These are phyloP conservation scores for Leishmania turanica DNA, from an alignment of 208 protist species.

Conservation along the genomic window DNA sequence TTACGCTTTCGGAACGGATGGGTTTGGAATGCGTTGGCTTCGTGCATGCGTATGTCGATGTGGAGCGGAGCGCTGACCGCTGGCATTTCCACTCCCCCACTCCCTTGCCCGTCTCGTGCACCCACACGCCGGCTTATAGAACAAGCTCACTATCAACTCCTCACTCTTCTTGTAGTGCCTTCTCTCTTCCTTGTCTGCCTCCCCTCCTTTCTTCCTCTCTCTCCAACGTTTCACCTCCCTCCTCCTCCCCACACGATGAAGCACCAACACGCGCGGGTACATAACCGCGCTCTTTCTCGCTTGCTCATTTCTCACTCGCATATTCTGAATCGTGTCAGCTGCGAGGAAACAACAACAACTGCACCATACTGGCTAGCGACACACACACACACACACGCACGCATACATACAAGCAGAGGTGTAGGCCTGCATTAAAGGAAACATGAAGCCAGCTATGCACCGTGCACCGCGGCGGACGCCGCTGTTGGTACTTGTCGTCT, in stretches of 20 bases:
- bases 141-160: background rate
- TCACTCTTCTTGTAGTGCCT: background rate
- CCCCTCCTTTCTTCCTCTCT: too few relatives aligned
- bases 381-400: background rate
- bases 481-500: conserved; percentile 9
- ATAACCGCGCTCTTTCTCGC: background rate
- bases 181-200: background rate
- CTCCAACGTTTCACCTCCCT: too few relatives aligned
- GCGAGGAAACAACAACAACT: background rate
- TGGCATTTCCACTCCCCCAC: background rate
- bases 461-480: background rate
- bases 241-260: background rate
- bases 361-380: background rate
- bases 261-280: background rate
- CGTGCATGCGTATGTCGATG: background rate
- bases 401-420: background rate
- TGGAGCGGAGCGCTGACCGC: background rate
- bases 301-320: background rate
- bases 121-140: too few relatives aligned
- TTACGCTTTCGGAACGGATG: background rate
- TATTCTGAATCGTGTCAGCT: background rate
- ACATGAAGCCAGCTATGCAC: background rate
- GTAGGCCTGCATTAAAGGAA: background rate
- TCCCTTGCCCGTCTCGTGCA: background rate
- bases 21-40: background rate